phyloP scores from a whole-genome alignment of 805 yeast species.

The Candida alai region DNA sequence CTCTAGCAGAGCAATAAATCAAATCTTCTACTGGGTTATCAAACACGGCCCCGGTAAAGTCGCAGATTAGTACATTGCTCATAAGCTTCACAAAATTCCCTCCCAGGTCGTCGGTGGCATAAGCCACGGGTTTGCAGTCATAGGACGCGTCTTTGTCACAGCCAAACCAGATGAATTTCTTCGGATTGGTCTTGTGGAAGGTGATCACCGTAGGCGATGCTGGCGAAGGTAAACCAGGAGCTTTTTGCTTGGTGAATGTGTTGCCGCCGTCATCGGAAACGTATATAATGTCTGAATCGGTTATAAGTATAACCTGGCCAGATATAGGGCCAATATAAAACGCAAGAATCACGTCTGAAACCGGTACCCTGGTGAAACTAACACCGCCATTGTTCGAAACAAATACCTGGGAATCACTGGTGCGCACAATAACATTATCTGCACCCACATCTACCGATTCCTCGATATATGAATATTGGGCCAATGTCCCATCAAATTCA shows the following conservation, averaged over 20 bases:
- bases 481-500: conserved; percentile 50
- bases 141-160: conserved; percentile 56
- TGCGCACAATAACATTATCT: conserved; percentile 54
- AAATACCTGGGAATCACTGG: conserved; percentile 48
- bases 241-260: conserved; percentile 42
- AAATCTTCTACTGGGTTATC: conserved; percentile 43
- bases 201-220: conserved; percentile 40
- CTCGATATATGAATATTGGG: conserved; percentile 59
- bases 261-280: conserved; percentile 66
- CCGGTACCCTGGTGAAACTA: conserved; percentile 30
- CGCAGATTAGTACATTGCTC: conserved; percentile 58
- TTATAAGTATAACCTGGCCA: conserved; percentile 53
- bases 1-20: conserved; percentile 57
- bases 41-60: conserved; percentile 59
- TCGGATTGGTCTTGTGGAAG: conserved; percentile 56
- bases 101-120: conserved; percentile 68
- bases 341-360: conserved; percentile 29
- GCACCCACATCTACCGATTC: conserved; percentile 33
- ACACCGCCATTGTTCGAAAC: conserved; percentile 57
- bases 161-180: conserved; percentile 68
- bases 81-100: conserved; percentile 48
- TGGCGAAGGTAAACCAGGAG: conserved; percentile 50
- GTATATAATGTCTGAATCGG: conserved; percentile 48
- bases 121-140: conserved; percentile 57
- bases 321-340: conserved; percentile 51